These are phyloP conservation scores for Leccinum fuscescens DNA, from an alignment of 1,284 basidiomycete species.

Conservation along the genomic window DNA sequence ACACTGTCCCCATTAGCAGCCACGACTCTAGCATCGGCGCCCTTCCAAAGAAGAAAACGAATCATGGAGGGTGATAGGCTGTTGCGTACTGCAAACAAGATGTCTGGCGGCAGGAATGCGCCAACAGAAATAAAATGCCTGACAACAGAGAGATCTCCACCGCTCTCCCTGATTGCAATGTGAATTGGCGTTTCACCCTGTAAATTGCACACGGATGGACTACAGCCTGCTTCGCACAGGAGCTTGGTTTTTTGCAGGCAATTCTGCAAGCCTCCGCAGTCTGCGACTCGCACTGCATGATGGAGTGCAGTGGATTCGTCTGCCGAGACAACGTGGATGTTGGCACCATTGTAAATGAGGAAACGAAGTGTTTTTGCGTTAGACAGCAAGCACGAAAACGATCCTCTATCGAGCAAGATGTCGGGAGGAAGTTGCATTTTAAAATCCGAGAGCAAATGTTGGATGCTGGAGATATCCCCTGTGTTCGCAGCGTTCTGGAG, in stretches of 20 bases:
- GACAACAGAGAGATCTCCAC: neutral
- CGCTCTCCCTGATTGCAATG: neutral
- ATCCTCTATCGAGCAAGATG: slow-evolving; percentile 10
- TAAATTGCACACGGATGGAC: neutral
- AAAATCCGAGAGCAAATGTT: neutral
- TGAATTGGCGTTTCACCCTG: neutral
- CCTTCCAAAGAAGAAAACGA: neutral
- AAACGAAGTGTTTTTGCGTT: neutral
- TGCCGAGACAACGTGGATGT: neutral
- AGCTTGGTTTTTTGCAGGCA: neutral
- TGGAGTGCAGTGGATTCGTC: neutral
- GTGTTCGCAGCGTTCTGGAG: neutral
- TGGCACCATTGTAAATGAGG: neutral
- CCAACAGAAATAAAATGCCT: neutral
- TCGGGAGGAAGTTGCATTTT: neutral
- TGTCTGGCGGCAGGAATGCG: neutral
- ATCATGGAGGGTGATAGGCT: neutral
- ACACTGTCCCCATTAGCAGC: no score
- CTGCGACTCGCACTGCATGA: fast-evolving
- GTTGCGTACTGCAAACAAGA: neutral
- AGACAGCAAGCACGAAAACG: fast-evolving
- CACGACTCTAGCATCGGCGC: neutral
- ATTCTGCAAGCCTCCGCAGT: fast-evolving
- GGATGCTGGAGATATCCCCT: neutral
- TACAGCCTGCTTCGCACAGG: neutral